Base-by-base conservation (phyloP, 164 flowering plant genomes). In the Berberis vulgaris region DNA sequence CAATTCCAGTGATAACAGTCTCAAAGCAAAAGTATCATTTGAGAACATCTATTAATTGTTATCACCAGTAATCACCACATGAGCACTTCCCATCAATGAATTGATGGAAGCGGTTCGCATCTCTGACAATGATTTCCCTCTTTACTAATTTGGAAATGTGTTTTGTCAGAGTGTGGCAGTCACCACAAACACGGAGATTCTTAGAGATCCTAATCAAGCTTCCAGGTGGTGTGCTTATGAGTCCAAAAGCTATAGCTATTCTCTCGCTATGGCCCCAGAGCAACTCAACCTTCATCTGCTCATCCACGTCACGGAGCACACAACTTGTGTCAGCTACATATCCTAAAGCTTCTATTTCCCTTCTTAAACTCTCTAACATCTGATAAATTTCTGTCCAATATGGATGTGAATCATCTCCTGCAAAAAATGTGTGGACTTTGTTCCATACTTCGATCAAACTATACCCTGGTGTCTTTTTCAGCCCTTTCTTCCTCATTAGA, bases 211-310 rank as follows among this genome's bases (percentile, higher is more conserved):
- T 65, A 67, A 80, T 80, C 67, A 67, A 54, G 75, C 75, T 77
- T 60, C 83, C 80, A n/a, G 74, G 65, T 26, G 75, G 79, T 47
- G 80, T 77, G 59, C 69, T 74, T 54, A 79, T 54, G 10, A 77
- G 67, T 11, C 77, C 83, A 69, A 77, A 79, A 41, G 79, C 83
- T 44, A 80, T 80, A 1, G 83, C 83, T 44, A 80, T 62, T 66
- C 83, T 74, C 74, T 80, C 83, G 53, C 83, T 80, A 59, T 80
- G 80, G 11, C 75, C 69, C 75, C 77, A 74, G 5, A 80, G 64
- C 58, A 75, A 55, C 59, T 69, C 71, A 11, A 71, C 66, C 72
- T 80, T 80, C 72, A 67, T 62, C 49, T 73, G 46, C 58, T 77
- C 79, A 59, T 77, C 77, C 55, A 77, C 81, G 62, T 80, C 67